Conservation (phyloP, 805 yeast genomes). For the Lachancea dasiensis region DNA sequence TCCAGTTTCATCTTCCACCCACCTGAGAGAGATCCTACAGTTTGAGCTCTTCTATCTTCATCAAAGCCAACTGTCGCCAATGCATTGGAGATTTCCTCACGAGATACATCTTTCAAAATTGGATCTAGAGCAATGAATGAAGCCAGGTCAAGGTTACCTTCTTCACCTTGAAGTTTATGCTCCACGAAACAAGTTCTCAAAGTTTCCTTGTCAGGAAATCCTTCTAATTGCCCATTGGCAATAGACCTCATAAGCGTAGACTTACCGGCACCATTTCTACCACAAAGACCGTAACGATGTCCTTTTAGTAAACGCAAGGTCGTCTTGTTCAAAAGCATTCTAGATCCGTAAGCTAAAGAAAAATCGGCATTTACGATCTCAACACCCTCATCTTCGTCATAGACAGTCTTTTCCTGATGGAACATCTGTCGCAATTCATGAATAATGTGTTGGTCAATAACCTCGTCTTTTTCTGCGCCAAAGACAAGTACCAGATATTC, state of each 20-base stretch:
- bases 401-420: conserved; percentile 42
- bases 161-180: conserved; percentile 92
- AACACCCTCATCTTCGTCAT: conserved; percentile 68
- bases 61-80: conserved; percentile 85
- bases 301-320: conserved; percentile 83
- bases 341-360: conserved; percentile 94
- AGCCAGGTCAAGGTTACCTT: conserved; percentile 84
- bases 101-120: conserved; percentile 58
- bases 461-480: conserved; percentile 31
- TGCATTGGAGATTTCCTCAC: conserved; percentile 68
- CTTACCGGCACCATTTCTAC: conserved; percentile 98
- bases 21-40: conserved; percentile 92
- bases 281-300: conserved; percentile 95
- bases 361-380: conserved; percentile 92
- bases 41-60: conserved; percentile 80
- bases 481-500: conserved; percentile 46
- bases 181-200: conserved; percentile 94
- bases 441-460: conserved; percentile 36
- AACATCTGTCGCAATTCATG: conserved; percentile 49
- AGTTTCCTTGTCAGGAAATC: conserved; percentile 86
- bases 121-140: conserved; percentile 86
- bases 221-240: conserved; percentile 94
- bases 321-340: conserved; percentile 94
- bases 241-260: conserved; percentile 96
- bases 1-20: conserved; percentile 99